Base-by-base conservation (phyloP, 805 yeast species). In the Candida anglica region DNA sequence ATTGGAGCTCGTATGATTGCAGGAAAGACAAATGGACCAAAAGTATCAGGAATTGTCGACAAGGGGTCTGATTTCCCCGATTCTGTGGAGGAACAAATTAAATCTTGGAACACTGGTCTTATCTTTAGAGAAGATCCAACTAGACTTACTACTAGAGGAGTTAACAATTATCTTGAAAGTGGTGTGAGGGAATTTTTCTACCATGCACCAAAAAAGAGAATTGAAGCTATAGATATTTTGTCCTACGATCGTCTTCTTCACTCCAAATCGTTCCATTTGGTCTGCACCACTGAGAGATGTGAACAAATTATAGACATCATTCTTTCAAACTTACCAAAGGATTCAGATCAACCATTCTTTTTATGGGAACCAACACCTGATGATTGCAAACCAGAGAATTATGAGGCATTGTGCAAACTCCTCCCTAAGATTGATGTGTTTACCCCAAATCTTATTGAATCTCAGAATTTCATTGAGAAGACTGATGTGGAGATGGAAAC, bases 331-430 rank as follows among this genome's bases (percentile, higher is more conserved):
- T 15, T 14, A 50, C 38, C 26, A 47, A 35, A 13, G 37, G 34
- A 15, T 6, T 14, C 38, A 10, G 15, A 28, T 10, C 10, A 21
- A 2, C 75, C 78, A n/a, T 45, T 64, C 2, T 66, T 77, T 35
- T 71, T 84, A 0, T 91, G 88, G 80, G 98, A 89, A 56, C 96
- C 97, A 0, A 73, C 84, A 6, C 97, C 97, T 1, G 84, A 79
- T 38, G 73, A 73, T 15, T 86, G 95, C 53, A 53, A 48, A 0
- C 71, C 77, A 2, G 79, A 69, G 21, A 68, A 75, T 37, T 46
- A 46, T 17, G 33, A 21, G 1, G 29, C 20, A 3, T 55, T 77
- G 24, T 48, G 56, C 0, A 48, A 49, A 2, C 60, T 73, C 6
- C 52, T 82, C 13, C 50, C 58, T 7, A 41, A 60, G 4, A 66